Evolutionary conservation across 257 asterid genomes (phyloP), one percentile per base, ranked within the genome.

Genomic region (Salvia rosmarinus): DNA sequence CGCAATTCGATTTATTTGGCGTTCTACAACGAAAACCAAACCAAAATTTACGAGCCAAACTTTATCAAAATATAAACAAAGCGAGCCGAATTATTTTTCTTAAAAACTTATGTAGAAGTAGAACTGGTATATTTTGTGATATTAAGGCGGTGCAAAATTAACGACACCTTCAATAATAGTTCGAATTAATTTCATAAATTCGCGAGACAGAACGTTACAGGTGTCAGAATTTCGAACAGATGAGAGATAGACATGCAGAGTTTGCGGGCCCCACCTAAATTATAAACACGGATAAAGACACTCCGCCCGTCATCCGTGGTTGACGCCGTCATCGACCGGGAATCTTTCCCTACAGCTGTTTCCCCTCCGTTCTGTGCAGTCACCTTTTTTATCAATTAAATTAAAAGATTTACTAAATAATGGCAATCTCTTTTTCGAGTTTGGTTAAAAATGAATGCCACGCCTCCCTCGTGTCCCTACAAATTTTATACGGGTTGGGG

Each of bases 141-240:
- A 25, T 25, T 25, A 25, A 25, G 30, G 30, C 30, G 30, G 30
- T 25, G 30, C 30, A 25, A 25, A 25, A 25, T 25, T 25, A 25
- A 25, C 30, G 30, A 25, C 30, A 3, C 30, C 30, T 25, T 3
- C 3, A 25, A 25, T 1, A 25, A 1, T 25, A 25, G 6, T 32
- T 4, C 37, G 28, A 50, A 50, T 50, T 50, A 7, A 50, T 9
- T 6, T 17, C 11, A 47, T 14, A 47, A 47, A 32, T 32, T 47
- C 0, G 20, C 10, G 1, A 42, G 10, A 28, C 6, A 28, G 2
- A 35, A 3, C 10, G 9, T 46, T n/a, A 46, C 57, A 40, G 56
- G 75, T 55, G 67, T 42, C 37, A 42, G 40, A 40, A 69, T 1
- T 23, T 28, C 34, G 71, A 59, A 75, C 68, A 59, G 75, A 23